phyloP scores from a whole-genome alignment of 2,329 filamentous ascomycete species.

The Aureobasidium leucospermi region DNA sequence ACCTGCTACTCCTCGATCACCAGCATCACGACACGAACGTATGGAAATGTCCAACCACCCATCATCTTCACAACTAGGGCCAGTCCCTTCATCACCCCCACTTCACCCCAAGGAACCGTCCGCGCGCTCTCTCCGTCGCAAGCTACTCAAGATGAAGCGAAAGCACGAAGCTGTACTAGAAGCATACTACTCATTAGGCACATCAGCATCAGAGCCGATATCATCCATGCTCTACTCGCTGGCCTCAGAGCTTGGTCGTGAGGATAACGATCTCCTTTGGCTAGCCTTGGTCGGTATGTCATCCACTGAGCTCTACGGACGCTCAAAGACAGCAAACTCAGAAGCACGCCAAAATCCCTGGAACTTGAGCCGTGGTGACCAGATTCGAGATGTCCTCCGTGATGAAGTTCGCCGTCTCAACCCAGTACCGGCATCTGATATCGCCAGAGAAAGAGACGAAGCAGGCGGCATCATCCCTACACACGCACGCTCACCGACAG shows the following conservation, averaged over 20 bases:
- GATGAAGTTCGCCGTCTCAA: constrained; percentile 94
- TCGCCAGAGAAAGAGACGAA: constrained; percentile 56
- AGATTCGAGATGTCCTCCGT: constrained; percentile 75
- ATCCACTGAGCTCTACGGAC: constrained; percentile 83
- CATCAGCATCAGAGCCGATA: constrained; percentile 89
- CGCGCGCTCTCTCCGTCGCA: constrained; percentile 62
- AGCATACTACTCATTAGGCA: constrained; percentile 77
- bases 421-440: constrained; percentile 57
- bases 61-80: constrained; percentile 35
- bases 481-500: constrained; percentile 78
- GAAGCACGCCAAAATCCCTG: constrained; percentile 5
- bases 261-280: constrained; percentile 96
- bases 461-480: constrained; percentile 79
- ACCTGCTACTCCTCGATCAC: constrained; percentile 51
- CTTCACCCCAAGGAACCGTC: constrained; percentile 58
- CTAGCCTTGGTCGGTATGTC: constrained; percentile 88
- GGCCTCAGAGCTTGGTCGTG: constrained; percentile 86
- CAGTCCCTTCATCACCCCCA: constrained; percentile 46
- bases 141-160: constrained; percentile 65
- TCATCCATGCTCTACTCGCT: constrained; percentile 92
- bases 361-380: constrained; percentile 57
- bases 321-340: constrained; percentile 51
- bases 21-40: constrained; percentile 14
- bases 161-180: constrained; percentile 71
- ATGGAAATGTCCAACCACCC: constrained; percentile 24